Evolutionary conservation across 257 asterid species (phyloP), one percentile per base, ranked within the genome.

Genomic region (Mentha longifolia): DNA sequence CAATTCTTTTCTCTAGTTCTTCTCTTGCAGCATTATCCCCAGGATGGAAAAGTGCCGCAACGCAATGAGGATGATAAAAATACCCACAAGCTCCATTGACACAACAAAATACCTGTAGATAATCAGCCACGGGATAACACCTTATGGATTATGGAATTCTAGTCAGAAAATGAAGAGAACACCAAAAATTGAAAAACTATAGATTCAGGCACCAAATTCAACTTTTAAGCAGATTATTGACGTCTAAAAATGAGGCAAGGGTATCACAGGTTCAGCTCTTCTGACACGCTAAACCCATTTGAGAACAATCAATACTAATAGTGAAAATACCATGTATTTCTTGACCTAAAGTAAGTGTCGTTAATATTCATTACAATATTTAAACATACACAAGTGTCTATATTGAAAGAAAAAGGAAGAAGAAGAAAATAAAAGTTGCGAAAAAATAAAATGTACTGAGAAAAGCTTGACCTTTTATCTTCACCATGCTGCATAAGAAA

Each of bases 41-140:
- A 31, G 84, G 90, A 75, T 78, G 82, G 47, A 87, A 87, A 73
- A 88, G 89, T 73, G 78, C 83, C 9, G 96, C 95, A 51, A 85
- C 95, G 81, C 99, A 95, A 39, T 39, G 62, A 56, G 97, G 95
- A 77, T 95, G 99, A 81, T 92, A 95, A 72, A 89, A 95, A 79
- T 78, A 84, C 42, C 99, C 98, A 46, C 99, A 95, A 47, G 96
- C 88, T 52, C 95, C 98, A 79, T 82, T 86, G 61, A 83, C 87
- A 78, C 99, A 95, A 67, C 87, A 89, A 74, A 92, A 92, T 54
- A 95, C 98, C 99, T 92, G 87, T 67, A 75, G 66, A 54, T 60
- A 68, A 58, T 43, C 28, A 20, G 71, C 51, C 50, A 74, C 4
- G 16, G 47, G 43, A 22, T 45, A 75, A 54, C 12, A 62, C 42